Evolutionary conservation across 2,329 filamentous ascomycete species (phyloP).

Genomic region (Colletotrichum musae): DNA sequence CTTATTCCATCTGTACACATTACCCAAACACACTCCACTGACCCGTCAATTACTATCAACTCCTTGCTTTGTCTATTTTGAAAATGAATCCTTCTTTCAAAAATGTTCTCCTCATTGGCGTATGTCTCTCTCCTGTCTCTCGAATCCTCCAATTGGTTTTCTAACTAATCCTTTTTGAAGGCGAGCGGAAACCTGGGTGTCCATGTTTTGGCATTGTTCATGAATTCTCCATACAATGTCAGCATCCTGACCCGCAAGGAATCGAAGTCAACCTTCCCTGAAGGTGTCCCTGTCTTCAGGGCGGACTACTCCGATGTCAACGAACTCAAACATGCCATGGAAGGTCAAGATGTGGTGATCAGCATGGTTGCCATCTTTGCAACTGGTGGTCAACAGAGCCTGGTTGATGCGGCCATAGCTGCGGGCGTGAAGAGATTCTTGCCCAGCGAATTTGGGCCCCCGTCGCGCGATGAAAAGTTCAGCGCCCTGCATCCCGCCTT

Average conservation of each 20-base stretch:
- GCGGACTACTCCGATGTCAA: slow-evolving; percentile 7
- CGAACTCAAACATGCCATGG: slow-evolving; percentile 19
- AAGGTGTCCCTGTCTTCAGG: slow-evolving; percentile 13
- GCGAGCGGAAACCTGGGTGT: slow-evolving; percentile 26
- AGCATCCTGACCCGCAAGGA: slow-evolving; percentile 12
- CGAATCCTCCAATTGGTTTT: no score
- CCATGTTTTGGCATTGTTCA: slow-evolving; percentile 4
- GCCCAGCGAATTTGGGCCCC: slow-evolving; percentile 62
- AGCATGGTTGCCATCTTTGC: slow-evolving; percentile 54
- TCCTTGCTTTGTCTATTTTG: no score
- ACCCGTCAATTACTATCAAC: no score
- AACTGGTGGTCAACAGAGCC: slow-evolving; percentile 53
- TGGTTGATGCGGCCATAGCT: slow-evolving; percentile 63
- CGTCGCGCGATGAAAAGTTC: slow-evolving; percentile 44
- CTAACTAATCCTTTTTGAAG: not conserved
- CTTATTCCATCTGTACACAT: no score
- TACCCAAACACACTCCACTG: no score
- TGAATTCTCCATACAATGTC: slow-evolving; percentile 18
- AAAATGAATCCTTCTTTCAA: no score
- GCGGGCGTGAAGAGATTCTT: slow-evolving; percentile 69
- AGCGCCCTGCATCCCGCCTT: slow-evolving; percentile 17
- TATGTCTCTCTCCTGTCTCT: no score
- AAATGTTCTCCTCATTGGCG: no score
- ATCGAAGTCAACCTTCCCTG: slow-evolving; percentile 6
- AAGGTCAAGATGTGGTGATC: slow-evolving; percentile 47